Conservation (phyloP, 176 grass and related monocot genomes). For the Zizania latifolia region DNA sequence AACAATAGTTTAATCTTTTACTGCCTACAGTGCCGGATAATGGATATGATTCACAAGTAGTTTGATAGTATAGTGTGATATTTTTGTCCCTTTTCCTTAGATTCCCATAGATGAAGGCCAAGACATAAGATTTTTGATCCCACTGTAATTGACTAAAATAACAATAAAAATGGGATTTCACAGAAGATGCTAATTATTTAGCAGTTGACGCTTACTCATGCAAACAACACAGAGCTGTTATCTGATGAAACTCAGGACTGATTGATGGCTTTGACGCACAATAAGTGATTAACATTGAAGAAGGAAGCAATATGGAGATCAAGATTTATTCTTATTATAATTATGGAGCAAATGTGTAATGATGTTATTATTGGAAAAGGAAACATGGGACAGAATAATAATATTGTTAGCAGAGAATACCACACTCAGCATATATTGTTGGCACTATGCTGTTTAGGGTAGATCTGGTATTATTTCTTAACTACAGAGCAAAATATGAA, state of each 20-base stretch:
- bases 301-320: not conserved
- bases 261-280: not conserved
- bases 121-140: not conserved
- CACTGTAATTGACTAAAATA: not conserved
- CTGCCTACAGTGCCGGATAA: not conserved
- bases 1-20: not conserved
- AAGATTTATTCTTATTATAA: not conserved
- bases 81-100: not conserved
- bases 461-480: not conserved
- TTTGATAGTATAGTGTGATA: not conserved
- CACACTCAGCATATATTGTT: not conserved
- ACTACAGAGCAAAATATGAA: not conserved
- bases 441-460: not conserved
- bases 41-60: not conserved
- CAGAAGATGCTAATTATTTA: not conserved
- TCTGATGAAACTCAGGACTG: not conserved
- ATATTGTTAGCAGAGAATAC: not conserved
- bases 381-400: not conserved
- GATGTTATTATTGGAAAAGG: too few species aligned
- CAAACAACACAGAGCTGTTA: not conserved
- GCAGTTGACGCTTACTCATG: not conserved
- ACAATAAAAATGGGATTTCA: not conserved
- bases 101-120: not conserved
- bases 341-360: not conserved
- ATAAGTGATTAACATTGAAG: not conserved